A percentile compares a stretch with the other conserved stretches of the same genome.
Evolutionary conservation across 345 rosid genomes (phyloP).

Genomic region (Jatropha curcas): DNA sequence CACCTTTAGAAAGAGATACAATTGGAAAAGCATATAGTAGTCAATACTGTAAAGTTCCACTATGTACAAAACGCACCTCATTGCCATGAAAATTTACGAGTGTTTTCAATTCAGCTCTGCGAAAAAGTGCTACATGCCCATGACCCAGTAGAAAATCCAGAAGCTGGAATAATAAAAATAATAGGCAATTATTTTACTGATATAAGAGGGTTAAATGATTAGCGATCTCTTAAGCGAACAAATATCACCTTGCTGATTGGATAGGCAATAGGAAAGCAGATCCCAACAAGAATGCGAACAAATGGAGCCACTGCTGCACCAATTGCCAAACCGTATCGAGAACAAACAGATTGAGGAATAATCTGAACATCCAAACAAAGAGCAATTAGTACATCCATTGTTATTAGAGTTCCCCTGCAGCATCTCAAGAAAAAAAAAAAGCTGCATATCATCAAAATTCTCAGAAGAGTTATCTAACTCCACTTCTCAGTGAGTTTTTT

Average conservation of each 20-base stretch:
- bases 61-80: constrained; percentile 54
- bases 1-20: neutral
- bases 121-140: constrained; percentile 84
- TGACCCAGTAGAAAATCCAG: constrained; percentile 84
- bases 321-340: constrained; percentile 92
- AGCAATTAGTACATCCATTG: constrained; percentile 3
- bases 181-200: neutral
- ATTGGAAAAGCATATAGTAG: neutral
- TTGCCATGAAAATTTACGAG: constrained; percentile 93
- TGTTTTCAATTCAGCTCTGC: constrained; percentile 99
- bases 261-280: constrained; percentile 89
- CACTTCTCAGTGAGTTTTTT: neutral
- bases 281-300: constrained; percentile 83
- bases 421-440: constrained; percentile 16
- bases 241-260: constrained; percentile 91
- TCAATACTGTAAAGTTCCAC: neutral
- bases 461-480: neutral
- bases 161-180: constrained; percentile 48
- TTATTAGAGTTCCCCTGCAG: neutral
- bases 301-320: constrained; percentile 86
- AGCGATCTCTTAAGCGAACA: constrained; percentile 6
- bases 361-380: constrained; percentile 50
- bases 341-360: constrained; percentile 90
- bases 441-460: neutral
- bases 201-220: neutral